These are phyloP conservation scores for Striga hermonthica DNA, from an alignment of 305 asterid genomes.

Conservation along the genomic window DNA sequence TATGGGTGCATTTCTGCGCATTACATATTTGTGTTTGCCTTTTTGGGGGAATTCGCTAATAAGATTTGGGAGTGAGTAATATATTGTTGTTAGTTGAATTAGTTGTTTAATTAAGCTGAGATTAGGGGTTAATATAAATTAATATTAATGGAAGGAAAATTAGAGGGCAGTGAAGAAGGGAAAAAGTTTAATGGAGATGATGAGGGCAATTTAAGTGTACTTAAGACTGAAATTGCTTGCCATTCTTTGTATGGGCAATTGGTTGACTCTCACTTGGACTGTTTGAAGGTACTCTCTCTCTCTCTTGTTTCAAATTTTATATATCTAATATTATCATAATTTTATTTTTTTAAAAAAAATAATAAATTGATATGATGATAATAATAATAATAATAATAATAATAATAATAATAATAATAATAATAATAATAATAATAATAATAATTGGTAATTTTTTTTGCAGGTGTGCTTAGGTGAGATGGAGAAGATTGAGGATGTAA, in stretches of 20 bases:
- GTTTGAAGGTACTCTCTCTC: constrained; percentile 40
- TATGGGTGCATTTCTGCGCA: no score
- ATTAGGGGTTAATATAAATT: constrained; percentile 22
- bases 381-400: no score
- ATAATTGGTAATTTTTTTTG: no score
- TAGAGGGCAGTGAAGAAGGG: constrained; percentile 15
- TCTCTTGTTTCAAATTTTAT: not conserved
- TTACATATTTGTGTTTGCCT: not conserved
- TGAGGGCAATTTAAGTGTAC: constrained; percentile 8
- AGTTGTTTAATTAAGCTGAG: no score
- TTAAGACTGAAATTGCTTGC: constrained; percentile 42
- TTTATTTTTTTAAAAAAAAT: not conserved
- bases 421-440: no score
- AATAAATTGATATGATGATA: no score
- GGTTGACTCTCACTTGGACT: constrained; percentile 45
- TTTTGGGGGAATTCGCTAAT: constrained; percentile 11
- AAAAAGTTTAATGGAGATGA: constrained; percentile 30
- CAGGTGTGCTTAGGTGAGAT: constrained; percentile 45
- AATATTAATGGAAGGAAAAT: constrained; percentile 43
- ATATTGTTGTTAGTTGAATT: not conserved
- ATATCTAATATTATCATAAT: not conserved
- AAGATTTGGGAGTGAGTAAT: constrained; percentile 9
- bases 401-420: no score
- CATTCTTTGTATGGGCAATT: constrained; percentile 40
- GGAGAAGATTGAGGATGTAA: constrained; percentile 7